Conservation (phyloP, 2,329 filamentous ascomycete genomes). For the Verticillium albo-atrum region DNA sequence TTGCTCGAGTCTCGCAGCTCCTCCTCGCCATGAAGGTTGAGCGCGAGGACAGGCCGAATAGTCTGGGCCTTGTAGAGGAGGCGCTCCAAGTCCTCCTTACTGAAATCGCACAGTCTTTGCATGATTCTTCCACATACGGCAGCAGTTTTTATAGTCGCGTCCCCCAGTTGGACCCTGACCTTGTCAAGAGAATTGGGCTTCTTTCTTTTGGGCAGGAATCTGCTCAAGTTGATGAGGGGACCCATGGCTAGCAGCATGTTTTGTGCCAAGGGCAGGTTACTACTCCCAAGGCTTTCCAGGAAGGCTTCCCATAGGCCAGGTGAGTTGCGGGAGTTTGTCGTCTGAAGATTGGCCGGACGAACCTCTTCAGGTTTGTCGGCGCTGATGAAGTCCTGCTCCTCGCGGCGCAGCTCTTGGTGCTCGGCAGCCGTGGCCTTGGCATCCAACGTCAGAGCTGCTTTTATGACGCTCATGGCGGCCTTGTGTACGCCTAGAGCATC, state of each 20-base stretch:
- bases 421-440: slow-evolving; percentile 38
- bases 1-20: slow-evolving; percentile 75
- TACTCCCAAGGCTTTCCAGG: slow-evolving; percentile 60
- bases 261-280: slow-evolving; percentile 68
- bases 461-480: slow-evolving; percentile 40
- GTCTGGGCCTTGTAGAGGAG: slow-evolving; percentile 65
- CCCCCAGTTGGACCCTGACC: slow-evolving; percentile 70
- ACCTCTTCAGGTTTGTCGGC: slow-evolving; percentile 35
- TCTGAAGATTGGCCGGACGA: background rate
- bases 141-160: slow-evolving; percentile 53
- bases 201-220: slow-evolving; percentile 55
- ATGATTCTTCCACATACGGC: slow-evolving; percentile 68
- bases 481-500: slow-evolving; percentile 40
- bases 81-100: slow-evolving; percentile 60
- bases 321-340: slow-evolving; percentile 52
- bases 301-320: slow-evolving; percentile 75
- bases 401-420: slow-evolving; percentile 16
- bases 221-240: slow-evolving; percentile 70
- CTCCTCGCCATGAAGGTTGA: slow-evolving; percentile 76
- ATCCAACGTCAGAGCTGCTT: slow-evolving; percentile 49
- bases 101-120: slow-evolving; percentile 74
- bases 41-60: slow-evolving; percentile 70
- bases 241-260: slow-evolving; percentile 68
- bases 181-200: slow-evolving; percentile 31
- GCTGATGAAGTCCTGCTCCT: slow-evolving; percentile 47